Conservation (phyloP, 257 asterid species). For the Solanum stenotomum region DNA sequence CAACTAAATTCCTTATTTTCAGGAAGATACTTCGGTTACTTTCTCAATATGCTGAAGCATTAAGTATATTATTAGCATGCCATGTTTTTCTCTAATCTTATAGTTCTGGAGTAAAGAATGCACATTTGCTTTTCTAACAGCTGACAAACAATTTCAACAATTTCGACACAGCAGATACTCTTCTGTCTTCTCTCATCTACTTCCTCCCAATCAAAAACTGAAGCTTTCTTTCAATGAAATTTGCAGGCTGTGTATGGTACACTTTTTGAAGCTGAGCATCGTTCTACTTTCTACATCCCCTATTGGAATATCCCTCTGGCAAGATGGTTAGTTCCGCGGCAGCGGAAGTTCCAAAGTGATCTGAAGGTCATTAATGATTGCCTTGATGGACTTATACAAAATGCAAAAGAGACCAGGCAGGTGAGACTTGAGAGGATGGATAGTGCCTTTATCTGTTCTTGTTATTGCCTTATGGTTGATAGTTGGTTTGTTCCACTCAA, state of each 20-base stretch:
- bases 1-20: background rate
- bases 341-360: conserved; percentile 77
- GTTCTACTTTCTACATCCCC: conserved; percentile 92
- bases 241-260: conserved; percentile 95
- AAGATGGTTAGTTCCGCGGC: conserved; percentile 87
- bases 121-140: background rate
- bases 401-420: conserved; percentile 93
- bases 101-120: background rate
- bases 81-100: background rate
- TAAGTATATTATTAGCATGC: background rate
- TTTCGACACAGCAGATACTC: background rate
- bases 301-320: conserved; percentile 93
- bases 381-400: conserved; percentile 76
- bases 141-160: background rate
- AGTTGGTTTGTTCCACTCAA: background rate
- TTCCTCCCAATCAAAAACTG: background rate
- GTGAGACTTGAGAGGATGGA: conserved; percentile 18
- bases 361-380: conserved; percentile 85
- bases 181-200: background rate
- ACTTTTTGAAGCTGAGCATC: conserved; percentile 96
- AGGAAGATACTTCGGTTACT: background rate
- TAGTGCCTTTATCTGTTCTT: background rate
- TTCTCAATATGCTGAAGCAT: background rate
- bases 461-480: background rate
- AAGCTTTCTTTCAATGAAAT: background rate